These are phyloP conservation scores for Adenanthera pavonina DNA, from an alignment of 306 rosid genomes.

Conservation along the genomic window DNA sequence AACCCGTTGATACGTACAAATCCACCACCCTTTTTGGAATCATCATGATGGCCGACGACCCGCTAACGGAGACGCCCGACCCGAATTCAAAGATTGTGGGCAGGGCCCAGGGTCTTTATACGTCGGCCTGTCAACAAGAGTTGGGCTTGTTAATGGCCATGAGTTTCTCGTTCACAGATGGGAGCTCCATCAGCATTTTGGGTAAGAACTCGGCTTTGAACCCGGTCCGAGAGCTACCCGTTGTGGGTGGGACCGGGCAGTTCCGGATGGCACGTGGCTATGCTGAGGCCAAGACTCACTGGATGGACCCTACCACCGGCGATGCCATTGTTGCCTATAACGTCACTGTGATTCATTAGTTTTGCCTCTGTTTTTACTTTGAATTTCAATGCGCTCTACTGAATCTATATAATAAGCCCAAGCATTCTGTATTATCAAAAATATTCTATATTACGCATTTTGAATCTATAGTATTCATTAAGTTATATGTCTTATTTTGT, in stretches of 20 bases:
- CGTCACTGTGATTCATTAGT: slow-evolving; percentile 68
- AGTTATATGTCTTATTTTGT: no score
- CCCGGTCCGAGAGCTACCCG: slow-evolving; percentile 68
- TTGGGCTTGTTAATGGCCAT: slow-evolving; percentile 67
- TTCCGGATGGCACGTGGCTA: slow-evolving; percentile 83
- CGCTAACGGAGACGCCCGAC: slow-evolving; percentile 69
- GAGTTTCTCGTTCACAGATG: slow-evolving; percentile 63
- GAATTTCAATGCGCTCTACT: background rate
- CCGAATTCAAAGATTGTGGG: slow-evolving; percentile 74
- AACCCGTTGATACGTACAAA: slow-evolving; percentile 46
- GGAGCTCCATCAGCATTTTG: slow-evolving; percentile 65
- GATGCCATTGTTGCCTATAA: slow-evolving; percentile 86
- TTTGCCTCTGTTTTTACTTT: background rate
- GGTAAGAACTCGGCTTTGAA: slow-evolving; percentile 64
- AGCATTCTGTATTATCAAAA: no score
- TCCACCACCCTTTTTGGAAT: slow-evolving; percentile 60
- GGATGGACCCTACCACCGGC: slow-evolving; percentile 49
- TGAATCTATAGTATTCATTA: no score
- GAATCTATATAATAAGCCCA: background rate
- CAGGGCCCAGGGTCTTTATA: slow-evolving; percentile 83
- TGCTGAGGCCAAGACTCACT: slow-evolving; percentile 66
- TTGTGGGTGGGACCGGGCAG: slow-evolving; percentile 80
- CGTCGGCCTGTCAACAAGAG: slow-evolving; percentile 65
- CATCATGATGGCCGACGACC: slow-evolving; percentile 73
- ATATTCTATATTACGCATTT: no score